Evolutionary conservation across 2,329 filamentous ascomycete species (phyloP), one percentile per base, ranked within the genome.

Genomic region (Bipolaris victoriae): DNA sequence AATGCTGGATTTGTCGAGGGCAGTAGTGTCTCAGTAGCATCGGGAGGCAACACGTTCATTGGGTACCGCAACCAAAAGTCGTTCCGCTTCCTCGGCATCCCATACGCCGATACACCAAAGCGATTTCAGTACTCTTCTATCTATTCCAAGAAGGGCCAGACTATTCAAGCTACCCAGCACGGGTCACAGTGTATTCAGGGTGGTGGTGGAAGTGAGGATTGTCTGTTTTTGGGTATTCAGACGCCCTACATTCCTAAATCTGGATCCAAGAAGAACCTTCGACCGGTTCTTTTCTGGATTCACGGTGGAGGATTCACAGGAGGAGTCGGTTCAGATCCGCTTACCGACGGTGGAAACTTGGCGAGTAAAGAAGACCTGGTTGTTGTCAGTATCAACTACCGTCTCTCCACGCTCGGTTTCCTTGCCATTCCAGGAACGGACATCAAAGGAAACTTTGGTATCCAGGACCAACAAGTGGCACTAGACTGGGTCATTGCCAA

Each of bases 361-460:
- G 85, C 82, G 0, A 85, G 83, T 2, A 79, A 84, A 47, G 84
- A 84, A 20, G 85, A 87, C 58, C 79, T 87, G 16, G 83, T 88
- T 0, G 79, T 86, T 3, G 85, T 88, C 4, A 73, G 74, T 7
- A 83, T 87, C 75, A 87, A 88, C 73, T 88, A 88, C 69, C 82
- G 86, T 7, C 73, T 87, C 3, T 80, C 78, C 0, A 85, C 83
- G 0, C 76, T 88, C 0, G 86, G 86, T 0, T 88, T 86, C 63
- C 73, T 88, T 0, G 85, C 85, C 0, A 76, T 86, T 7, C 78
- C 81, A 4, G 81, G 85, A 18, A 85, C 85, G 3, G 71, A 78
- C 5, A 79, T 82, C 46, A 85, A 82, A 35, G 85, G 82, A 0
- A 85, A 85, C 60, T 84, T 77, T 60, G 82, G 82, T 2, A 79